Evolutionary conservation across 495 filamentous ascomycete species (phyloP), one percentile per base, ranked within the genome.

Genomic region (Aspergillus diversus): DNA sequence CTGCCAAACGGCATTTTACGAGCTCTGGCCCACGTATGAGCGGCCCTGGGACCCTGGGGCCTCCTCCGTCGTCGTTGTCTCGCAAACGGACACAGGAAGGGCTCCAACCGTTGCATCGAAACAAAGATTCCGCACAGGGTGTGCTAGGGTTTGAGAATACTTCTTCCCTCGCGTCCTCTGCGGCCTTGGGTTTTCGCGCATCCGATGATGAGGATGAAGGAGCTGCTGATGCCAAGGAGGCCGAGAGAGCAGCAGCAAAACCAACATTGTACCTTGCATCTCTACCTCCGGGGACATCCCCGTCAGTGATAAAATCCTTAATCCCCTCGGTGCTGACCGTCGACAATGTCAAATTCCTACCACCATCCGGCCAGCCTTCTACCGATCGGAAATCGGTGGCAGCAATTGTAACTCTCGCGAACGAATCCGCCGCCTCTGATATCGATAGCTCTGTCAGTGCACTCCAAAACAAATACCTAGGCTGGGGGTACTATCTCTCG

Each of bases 391-490:
- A 89, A 70, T 92, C 92, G 2, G 83, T 87, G 46, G 83, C 91
- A 8, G 93, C 93, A 5, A 92, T 98, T 70, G 89, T 95, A 32
- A 95, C 90, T 0, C 77, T 98, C 21, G 89, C 90, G 3, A 89
- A 89, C 69, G 94, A 97, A 59, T 93, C 93, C 0, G 87, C 92
- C 0, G 89, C 88, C 6, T 89, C 87, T 37, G 92, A 97, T 53
- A 96, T 98, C 33, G 93, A 98, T 69, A 81, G 85, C 27, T 83
- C 87, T 2, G 90, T 96, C 34, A 92, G 87, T 67, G 70, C 83
- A 1, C 77, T 97, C 32, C 92, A 97, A 60, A 92, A 96, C 46
- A 86, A 84, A 63, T 97, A 98, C 71, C 81, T 98, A 13, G 94
- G 94, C 13, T 90, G 83, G 67, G 94, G 94, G 0, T 95, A 90